Evolutionary conservation across 1,284 basidiomycete genomes (phyloP), one percentile per base, ranked within the genome.

Genomic region (Fomes fomentarius): DNA sequence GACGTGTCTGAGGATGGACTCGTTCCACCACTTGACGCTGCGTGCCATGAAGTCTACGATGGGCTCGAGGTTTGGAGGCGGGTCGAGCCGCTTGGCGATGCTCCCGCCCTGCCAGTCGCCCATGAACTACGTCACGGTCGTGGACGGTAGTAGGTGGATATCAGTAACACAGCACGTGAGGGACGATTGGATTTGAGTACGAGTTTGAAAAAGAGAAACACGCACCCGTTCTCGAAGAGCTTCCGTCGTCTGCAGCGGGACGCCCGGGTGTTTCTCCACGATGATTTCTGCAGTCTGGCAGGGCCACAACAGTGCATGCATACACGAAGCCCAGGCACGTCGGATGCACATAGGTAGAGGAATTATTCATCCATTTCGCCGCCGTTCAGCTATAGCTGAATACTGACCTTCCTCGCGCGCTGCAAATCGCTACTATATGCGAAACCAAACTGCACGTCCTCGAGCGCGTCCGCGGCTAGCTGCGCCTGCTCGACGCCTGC

Each of bases 341-440:
- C n/a, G n/a, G n/a, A n/a, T n/a, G n/a, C n/a, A n/a, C n/a, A n/a
- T n/a, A n/a, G n/a, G n/a, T n/a, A n/a, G n/a, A n/a, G n/a, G n/a
- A n/a, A n/a, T n/a, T n/a, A n/a, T n/a, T n/a, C n/a, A n/a, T 35
- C 26, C 24, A 34, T 19, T 24, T 6, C 37, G 25, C 15, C 25
- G 28, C 24, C 4, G 8, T 8, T 8, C 28, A 1, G 41, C 28
- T n/a, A 31, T 38, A 33, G 28, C 17, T 1, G 17, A 14, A 25
- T 31, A 35, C 80, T 60, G 65, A 88, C 88, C 70, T 79, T 77
- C 31, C 69, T 69, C 24, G 88, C 85, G 54, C 89, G 75, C 54
- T 63, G 69, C 47, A 91, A 75, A 74, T 91, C 87, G 67, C 89
- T 91, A 61, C 79, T 80, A 63, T 80, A 83, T 39, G 81, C 86